Evolutionary conservation across 257 asterid genomes (phyloP).

Genomic region (Solanum chiquidenum): DNA sequence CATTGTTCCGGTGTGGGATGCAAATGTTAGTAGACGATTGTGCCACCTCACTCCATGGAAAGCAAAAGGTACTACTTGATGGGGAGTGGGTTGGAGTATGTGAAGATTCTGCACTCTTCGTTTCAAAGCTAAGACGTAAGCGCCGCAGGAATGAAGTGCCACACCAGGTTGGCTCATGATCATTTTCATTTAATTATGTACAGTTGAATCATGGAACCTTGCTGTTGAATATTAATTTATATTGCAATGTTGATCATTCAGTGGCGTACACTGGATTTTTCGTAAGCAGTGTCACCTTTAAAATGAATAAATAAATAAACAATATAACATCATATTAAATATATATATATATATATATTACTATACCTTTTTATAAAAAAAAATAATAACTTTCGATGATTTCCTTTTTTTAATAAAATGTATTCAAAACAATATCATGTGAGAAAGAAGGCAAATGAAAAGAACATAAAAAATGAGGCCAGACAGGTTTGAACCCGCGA

Average conservation of each 20-base stretch:
- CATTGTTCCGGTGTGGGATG: slow-evolving; percentile 62
- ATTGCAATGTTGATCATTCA: not conserved
- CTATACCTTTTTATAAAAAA: too few relatives aligned
- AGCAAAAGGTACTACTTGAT: slow-evolving; percentile 61
- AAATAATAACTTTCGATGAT: too few relatives aligned
- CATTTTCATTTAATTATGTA: not conserved
- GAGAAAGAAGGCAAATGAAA: too few relatives aligned
- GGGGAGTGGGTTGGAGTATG: slow-evolving; percentile 90
- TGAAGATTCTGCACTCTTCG: slow-evolving; percentile 60
- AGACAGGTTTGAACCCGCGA: too few relatives aligned
- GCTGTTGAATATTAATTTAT: not conserved
- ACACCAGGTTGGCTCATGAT: slow-evolving; percentile 44
- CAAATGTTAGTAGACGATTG: slow-evolving; percentile 47
- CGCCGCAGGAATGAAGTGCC: slow-evolving; percentile 30
- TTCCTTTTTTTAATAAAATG: too few relatives aligned
- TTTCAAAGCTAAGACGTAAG: slow-evolving; percentile 11
- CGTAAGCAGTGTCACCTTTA: too few relatives aligned
- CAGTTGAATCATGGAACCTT: not conserved
- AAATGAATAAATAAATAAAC: too few relatives aligned
- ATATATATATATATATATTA: too few relatives aligned
- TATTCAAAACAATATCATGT: too few relatives aligned
- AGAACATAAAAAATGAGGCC: too few relatives aligned
- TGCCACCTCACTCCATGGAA: slow-evolving; percentile 27
- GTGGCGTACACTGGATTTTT: too few relatives aligned
- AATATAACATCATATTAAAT: too few relatives aligned